Conservation (phyloP, 306 rosid species). For the Geum urbanum region DNA sequence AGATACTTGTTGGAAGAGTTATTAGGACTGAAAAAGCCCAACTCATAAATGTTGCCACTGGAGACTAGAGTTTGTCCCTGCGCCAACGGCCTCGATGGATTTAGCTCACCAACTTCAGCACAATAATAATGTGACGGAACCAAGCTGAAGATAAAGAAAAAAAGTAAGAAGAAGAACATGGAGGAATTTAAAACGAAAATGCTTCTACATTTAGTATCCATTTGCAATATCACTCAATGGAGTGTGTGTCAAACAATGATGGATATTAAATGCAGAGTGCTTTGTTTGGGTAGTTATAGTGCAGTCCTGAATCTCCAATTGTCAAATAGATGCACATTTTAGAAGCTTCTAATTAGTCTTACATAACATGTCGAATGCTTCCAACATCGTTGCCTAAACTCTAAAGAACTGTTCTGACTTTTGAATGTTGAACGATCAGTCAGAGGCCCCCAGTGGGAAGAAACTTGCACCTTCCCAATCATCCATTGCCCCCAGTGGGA, state of each 20-base stretch:
- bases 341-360: too few species aligned
- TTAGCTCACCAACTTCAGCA: conserved; percentile 17
- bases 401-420: too few species aligned
- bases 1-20: conserved; percentile 28
- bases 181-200: not conserved
- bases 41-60: conserved; percentile 11
- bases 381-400: too few species aligned
- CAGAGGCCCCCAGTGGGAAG: too few species aligned
- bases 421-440: too few species aligned
- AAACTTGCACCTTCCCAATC: too few species aligned
- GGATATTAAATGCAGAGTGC: too few species aligned
- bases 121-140: not conserved
- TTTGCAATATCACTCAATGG: not conserved
- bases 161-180: not conserved
- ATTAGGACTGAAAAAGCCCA: conserved; percentile 46
- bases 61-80: conserved; percentile 23
- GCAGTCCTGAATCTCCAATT: too few species aligned
- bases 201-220: not conserved
- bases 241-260: not conserved
- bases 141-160: not conserved
- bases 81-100: conserved; percentile 1
- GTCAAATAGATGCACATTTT: too few species aligned
- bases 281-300: not conserved
- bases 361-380: too few species aligned
- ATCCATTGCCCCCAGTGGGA: too few species aligned